Base-by-base conservation (phyloP, 2,329 filamentous ascomycete species). In the Aaosphaeria arxii region DNA sequence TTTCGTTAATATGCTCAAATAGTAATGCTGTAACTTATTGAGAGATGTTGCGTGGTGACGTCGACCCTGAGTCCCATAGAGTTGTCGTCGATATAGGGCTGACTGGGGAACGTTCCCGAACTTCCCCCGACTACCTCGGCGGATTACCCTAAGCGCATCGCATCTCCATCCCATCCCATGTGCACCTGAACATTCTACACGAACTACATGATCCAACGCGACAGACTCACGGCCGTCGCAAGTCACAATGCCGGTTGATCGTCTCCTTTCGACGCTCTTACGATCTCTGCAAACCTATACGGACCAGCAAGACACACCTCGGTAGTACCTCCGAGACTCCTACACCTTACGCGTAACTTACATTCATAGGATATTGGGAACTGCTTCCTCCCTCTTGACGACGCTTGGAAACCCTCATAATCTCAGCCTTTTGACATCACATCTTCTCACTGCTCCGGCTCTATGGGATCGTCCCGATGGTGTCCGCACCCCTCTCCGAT, bases 341-440 rank as follows among this genome's bases (percentile, higher is more conserved):
- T 45, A 11, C 43, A 32, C 47, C 24, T n/a, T 29, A 11, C 6
- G 55, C 44, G 29, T 36, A 48, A 49, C 58, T 65, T 29, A 64
- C 54, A 24, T 45, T 38, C 40, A 41, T 52, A 68, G 70, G 51
- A 71, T 85, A 31, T 77, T 88, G 61, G 83, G 80, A 53, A 86
- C 84, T 40, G 87, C 86, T 11, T 78, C 82, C 13, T 81, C 83
- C 36, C 80, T 91, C 30, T 77, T 91, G 47, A 81, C 84, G 11
- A 81, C 81, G 43, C 81, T 91, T 45, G 83, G 83, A 52, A 91
- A 91, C 62, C 87, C 87, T 11, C 79, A 88, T 48, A 91, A 91
- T 67, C 77, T 90, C 59, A 82, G 83, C 38, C 77, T 91, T 9
- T 77, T 91, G 46, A 87, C 86, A 1, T 85, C 85, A 29, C 86